Conservation (phyloP, 1,284 basidiomycete genomes). For the Ceratobasidium sp. region DNA sequence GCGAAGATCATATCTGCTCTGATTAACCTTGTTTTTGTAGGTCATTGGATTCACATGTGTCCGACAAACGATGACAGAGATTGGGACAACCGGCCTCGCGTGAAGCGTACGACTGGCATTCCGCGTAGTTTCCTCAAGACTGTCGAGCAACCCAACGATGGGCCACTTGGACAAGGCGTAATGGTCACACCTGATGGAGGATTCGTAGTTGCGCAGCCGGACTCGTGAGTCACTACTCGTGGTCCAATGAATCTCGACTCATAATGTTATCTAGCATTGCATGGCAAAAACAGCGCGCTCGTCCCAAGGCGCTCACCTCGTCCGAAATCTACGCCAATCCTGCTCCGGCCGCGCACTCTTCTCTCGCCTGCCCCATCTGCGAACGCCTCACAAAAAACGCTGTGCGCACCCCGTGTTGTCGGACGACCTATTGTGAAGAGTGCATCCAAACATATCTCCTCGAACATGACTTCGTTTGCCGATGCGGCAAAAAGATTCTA, state of each 20-base stretch:
- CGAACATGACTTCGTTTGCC: slow-evolving; percentile 92
- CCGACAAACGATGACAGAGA: slow-evolving; percentile 97
- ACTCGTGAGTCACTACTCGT: slow-evolving; percentile 66
- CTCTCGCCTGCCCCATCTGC: slow-evolving; percentile 86
- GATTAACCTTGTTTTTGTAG: slow-evolving; percentile 53
- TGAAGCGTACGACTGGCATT: slow-evolving; percentile 97
- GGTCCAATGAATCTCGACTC: neutral
- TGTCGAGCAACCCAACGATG: slow-evolving; percentile 78
- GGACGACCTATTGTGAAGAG: slow-evolving; percentile 90
- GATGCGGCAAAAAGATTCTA: slow-evolving; percentile 83
- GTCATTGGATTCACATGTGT: slow-evolving; percentile 99
- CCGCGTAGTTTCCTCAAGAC: slow-evolving; percentile 97
- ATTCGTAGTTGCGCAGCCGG: slow-evolving; percentile 93
- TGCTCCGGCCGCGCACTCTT: slow-evolving; percentile 67
- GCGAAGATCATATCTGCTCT: neutral
- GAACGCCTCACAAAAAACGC: slow-evolving; percentile 86
- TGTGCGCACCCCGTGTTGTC: slow-evolving; percentile 90
- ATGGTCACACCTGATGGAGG: slow-evolving; percentile 98
- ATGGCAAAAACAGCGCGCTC: slow-evolving; percentile 90
- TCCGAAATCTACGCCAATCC: slow-evolving; percentile 81
- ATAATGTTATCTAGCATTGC: slow-evolving; percentile 63
- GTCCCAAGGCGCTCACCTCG: slow-evolving; percentile 77
- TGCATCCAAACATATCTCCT: slow-evolving; percentile 90
- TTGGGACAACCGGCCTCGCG: slow-evolving; percentile 91
- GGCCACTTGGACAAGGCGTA: slow-evolving; percentile 78